Evolutionary conservation across 768 basidiomycete species (phyloP).

Genomic region (Phaeotremella fagi): DNA sequence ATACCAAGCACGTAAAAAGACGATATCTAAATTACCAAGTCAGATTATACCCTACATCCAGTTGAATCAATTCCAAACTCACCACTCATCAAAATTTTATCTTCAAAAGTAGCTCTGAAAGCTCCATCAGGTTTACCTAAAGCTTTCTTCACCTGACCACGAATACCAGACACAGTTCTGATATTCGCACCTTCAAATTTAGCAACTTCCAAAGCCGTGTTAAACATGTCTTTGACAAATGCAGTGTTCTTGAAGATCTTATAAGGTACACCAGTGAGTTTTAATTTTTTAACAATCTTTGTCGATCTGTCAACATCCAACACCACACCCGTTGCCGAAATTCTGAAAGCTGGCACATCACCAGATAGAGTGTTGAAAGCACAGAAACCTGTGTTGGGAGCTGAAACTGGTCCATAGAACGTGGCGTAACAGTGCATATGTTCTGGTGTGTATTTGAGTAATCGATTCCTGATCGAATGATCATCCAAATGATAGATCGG

Average conservation of each 20-base stretch:
- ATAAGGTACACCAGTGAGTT: constrained; percentile 88
- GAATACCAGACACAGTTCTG: constrained; percentile 86
- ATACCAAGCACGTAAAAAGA: constrained; percentile 96
- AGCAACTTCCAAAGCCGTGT: constrained; percentile 83
- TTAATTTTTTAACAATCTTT: constrained; percentile 97
- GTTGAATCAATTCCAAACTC: constrained; percentile 48
- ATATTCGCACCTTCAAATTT: constrained; percentile 99
- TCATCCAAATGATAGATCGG: constrained; percentile 97
- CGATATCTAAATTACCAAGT: constrained; percentile 60
- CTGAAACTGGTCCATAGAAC: constrained; percentile 86
- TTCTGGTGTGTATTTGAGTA: constrained; percentile 99
- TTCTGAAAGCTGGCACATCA: constrained; percentile 71
- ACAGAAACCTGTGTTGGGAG: constrained; percentile 95
- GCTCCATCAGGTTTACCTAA: constrained; percentile 90
- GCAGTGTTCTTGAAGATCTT: constrained; percentile 99
- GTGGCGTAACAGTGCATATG: constrained; percentile 99
- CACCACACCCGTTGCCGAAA: constrained; percentile 91
- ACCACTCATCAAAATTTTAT: constrained; percentile 95
- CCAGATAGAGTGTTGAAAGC: constrained; percentile 79
- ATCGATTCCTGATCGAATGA: constrained; percentile 94
- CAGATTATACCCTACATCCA: background rate
- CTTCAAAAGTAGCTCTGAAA: constrained; percentile 95
- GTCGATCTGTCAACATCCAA: constrained; percentile 85
- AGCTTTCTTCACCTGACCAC: constrained; percentile 96
- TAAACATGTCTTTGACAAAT: constrained; percentile 97